A percentile compares a stretch with the other conserved stretches of the same genome.
Conservation (phyloP, 768 basidiomycete species). For the Suillus plorans region DNA sequence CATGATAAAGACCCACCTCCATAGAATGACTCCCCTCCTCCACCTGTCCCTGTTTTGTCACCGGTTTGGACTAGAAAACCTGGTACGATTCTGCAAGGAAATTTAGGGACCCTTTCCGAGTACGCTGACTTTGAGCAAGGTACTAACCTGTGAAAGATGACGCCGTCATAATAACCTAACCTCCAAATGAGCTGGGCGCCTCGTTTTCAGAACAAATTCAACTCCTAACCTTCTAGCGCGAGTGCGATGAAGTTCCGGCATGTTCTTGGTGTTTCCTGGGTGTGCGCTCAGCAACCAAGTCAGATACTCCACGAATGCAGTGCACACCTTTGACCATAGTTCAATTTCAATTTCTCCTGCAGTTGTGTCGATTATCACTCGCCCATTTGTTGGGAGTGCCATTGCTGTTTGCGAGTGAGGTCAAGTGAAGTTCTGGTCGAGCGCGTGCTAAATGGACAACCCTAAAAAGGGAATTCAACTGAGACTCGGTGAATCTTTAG, state of each 20-base stretch:
- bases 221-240: constrained; percentile 80
- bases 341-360: constrained; percentile 88
- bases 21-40: constrained; percentile 92
- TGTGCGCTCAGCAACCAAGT: background rate
- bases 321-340: constrained; percentile 78
- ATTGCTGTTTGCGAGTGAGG: constrained; percentile 34
- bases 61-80: constrained; percentile 95
- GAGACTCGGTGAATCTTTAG: background rate
- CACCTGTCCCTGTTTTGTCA: constrained; percentile 88
- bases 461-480: background rate
- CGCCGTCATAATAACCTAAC: constrained; percentile 92
- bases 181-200: background rate
- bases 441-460: background rate
- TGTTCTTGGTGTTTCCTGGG: constrained; percentile 89
- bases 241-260: constrained; percentile 89
- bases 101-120: background rate
- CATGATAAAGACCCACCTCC: constrained; percentile 53
- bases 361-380: constrained; percentile 86
- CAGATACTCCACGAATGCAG: background rate
- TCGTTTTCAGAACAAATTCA: background rate
- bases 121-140: background rate
- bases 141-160: constrained; percentile 87
- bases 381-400: constrained; percentile 84
- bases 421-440: background rate
- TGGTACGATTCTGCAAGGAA: constrained; percentile 66